Percentiles rank a stretch among this genome's conserved stretches.
Evolutionary conservation across 768 basidiomycete genomes (phyloP).

Genomic region (Udeniomyces megalosporus): DNA sequence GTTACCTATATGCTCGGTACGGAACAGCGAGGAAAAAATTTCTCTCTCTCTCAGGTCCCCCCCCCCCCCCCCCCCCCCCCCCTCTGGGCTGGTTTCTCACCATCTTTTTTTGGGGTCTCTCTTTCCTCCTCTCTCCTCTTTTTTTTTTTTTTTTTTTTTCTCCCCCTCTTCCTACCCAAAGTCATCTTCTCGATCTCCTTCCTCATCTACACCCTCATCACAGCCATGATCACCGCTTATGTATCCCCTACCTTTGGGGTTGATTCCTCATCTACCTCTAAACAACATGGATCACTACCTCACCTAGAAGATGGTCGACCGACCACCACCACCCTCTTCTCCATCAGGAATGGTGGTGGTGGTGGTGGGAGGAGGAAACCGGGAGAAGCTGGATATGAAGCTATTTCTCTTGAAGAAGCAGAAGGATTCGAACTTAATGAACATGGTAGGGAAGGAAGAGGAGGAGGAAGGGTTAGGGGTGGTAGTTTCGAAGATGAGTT

Average conservation of each 20-base stretch:
- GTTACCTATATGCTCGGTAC: slow-evolving; percentile 14
- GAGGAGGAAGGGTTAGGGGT: neutral
- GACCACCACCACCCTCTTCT: no score
- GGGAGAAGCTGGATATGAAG: neutral
- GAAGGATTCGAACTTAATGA: neutral
- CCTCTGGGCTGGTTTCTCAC: slow-evolving; percentile 55
- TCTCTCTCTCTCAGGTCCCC: neutral
- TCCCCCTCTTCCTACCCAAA: slow-evolving; percentile 7
- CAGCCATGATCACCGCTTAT: slow-evolving; percentile 55
- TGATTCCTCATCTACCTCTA: neutral
- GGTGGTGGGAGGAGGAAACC: no score
- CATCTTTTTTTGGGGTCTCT: slow-evolving; percentile 46
- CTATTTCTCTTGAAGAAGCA: neutral
- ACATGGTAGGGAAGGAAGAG: neutral
- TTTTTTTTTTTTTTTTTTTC: neutral
- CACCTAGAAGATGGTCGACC: no score
- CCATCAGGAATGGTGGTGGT: no score
- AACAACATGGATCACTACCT: no score
- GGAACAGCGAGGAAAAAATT: no score
- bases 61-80: neutral
- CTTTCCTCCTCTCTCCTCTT: slow-evolving; percentile 35
- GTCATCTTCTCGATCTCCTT: slow-evolving; percentile 46
- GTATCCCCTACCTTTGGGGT: slow-evolving; percentile 1
- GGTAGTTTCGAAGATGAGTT: slow-evolving; percentile 5
- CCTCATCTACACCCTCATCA: slow-evolving; percentile 55